These are phyloP conservation scores for Sporobolomyces roseus DNA, from an alignment of 768 basidiomycete species.

Conservation along the genomic window DNA sequence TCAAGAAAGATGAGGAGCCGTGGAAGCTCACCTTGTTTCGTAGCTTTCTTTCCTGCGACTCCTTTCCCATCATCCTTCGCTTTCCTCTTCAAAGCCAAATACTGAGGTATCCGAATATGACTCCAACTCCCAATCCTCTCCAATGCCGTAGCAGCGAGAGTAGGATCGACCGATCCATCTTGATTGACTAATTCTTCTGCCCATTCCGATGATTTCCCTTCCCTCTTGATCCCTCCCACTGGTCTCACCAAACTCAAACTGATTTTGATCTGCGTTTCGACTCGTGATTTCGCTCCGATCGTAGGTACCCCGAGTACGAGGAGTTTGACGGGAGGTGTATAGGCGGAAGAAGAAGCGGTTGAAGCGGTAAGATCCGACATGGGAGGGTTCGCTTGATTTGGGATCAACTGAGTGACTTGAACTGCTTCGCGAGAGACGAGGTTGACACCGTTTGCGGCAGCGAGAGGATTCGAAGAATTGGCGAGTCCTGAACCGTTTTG, in stretches of 20 bases:
- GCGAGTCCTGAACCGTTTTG: neutral
- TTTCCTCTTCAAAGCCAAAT: conserved; percentile 76
- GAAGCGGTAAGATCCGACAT: conserved; percentile 57
- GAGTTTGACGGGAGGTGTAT: conserved; percentile 57
- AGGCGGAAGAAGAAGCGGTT: conserved; percentile 56
- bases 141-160: conserved; percentile 15
- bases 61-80: conserved; percentile 80
- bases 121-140: conserved; percentile 74
- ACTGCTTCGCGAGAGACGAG: conserved; percentile 41
- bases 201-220: conserved; percentile 1
- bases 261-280: conserved; percentile 90
- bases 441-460: conserved; percentile 17
- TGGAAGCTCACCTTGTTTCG: conserved; percentile 40
- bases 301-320: conserved; percentile 78
- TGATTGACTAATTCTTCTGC: conserved; percentile 18
- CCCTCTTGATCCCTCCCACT: conserved; percentile 50
- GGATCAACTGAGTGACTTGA: conserved; percentile 26
- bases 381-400: neutral
- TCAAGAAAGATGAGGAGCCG: neutral
- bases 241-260: conserved; percentile 59
- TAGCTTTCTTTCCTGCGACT: neutral
- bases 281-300: conserved; percentile 79
- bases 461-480: neutral
- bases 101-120: conserved; percentile 73
- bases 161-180: conserved; percentile 25